These are phyloP conservation scores for Nitzschia sp. DNA, from an alignment of 108 stramenopile genomes.

Conservation along the genomic window DNA sequence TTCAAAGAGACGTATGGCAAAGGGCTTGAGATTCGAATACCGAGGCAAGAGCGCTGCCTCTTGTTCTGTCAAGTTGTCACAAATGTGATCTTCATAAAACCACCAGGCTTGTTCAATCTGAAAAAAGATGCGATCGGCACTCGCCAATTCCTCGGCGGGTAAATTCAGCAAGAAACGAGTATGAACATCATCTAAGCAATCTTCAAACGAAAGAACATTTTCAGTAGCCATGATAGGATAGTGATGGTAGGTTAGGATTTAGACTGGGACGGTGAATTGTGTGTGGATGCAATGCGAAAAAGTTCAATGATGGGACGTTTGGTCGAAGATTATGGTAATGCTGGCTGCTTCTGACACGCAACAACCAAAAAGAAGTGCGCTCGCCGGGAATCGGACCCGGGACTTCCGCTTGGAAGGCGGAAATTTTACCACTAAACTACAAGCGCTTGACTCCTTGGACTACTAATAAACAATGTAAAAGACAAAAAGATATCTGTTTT, in stretches of 20 bases:
- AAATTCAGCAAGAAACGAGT: slow-evolving; percentile 87
- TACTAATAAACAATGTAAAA: too few relatives aligned
- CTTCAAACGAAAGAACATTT: slow-evolving; percentile 11
- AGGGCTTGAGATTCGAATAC: slow-evolving; percentile 69
- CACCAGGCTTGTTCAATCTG: slow-evolving; percentile 93
- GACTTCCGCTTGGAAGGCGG: slow-evolving; percentile 91
- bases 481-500: too few relatives aligned
- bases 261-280: not conserved
- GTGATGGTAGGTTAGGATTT: not conserved
- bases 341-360: not conserved
- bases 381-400: slow-evolving; percentile 93
- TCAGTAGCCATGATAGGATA: not conserved
- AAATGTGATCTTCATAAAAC: slow-evolving; percentile 90
- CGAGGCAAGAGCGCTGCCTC: slow-evolving; percentile 39
- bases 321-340: too few relatives aligned
- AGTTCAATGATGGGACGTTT: too few relatives aligned
- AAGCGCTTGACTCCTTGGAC: too few relatives aligned
- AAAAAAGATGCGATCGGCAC: slow-evolving; percentile 83
- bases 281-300: not conserved
- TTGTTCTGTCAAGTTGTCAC: slow-evolving; percentile 46
- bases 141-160: slow-evolving; percentile 72
- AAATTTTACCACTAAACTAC: slow-evolving; percentile 94
- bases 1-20: slow-evolving; percentile 68
- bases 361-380: slow-evolving; percentile 45
- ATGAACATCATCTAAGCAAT: slow-evolving; percentile 89